phyloP scores from a whole-genome alignment of 768 basidiomycete species.

The Coprinopsis cinerea region DNA sequence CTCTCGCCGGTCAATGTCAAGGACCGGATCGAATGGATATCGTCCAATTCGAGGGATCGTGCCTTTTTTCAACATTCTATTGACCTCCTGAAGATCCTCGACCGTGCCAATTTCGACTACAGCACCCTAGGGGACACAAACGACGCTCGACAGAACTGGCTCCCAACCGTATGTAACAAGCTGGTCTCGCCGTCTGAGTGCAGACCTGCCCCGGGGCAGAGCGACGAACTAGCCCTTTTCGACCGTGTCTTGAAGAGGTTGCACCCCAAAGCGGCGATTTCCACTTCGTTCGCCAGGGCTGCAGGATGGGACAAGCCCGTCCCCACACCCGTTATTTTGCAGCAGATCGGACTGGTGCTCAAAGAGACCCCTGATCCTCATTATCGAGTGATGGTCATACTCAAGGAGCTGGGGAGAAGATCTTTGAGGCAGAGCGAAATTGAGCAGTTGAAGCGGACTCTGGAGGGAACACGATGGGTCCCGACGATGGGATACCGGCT shows the following conservation, averaged over 20 bases:
- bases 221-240: conserved; percentile 24
- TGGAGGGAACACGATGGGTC: conserved; percentile 25
- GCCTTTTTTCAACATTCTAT: conserved; percentile 7
- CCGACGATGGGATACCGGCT: conserved; percentile 22
- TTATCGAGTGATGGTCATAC: conserved; percentile 18
- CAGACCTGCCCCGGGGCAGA: conserved; percentile 17
- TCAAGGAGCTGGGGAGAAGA: conserved; percentile 26
- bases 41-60: conserved; percentile 13
- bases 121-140: neutral
- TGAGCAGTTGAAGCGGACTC: conserved; percentile 9
- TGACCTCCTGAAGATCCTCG: conserved; percentile 12
- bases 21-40: conserved; percentile 33
- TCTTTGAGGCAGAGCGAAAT: conserved; percentile 15
- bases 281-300: conserved; percentile 22
- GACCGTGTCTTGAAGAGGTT: conserved; percentile 33
- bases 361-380: conserved; percentile 11
- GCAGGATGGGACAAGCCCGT: conserved; percentile 38
- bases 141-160: conserved; percentile 22
- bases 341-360: conserved; percentile 28
- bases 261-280: conserved; percentile 18
- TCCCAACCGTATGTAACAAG: conserved; percentile 30
- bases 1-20: conserved; percentile 26
- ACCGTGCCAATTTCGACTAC: conserved; percentile 15
- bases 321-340: conserved; percentile 20
- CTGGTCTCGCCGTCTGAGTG: conserved; percentile 25